Base-by-base conservation (phyloP, 345 rosid species). In the Moricandia moricandioides region DNA sequence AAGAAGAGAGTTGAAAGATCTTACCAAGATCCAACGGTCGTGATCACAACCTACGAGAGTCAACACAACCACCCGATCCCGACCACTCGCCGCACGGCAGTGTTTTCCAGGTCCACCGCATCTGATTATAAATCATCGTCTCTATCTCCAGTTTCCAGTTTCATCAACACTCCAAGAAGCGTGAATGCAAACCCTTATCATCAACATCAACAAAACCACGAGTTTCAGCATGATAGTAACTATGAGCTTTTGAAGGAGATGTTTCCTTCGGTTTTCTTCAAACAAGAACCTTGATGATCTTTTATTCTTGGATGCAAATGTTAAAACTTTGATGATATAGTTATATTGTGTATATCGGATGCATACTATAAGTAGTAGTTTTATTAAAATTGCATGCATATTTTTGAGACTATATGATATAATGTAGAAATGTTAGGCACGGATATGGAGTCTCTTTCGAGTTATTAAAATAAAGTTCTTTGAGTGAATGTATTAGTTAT, bases 1-100 rank as follows among this genome's bases (percentile, higher is more conserved):
- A 93, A 93, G 91, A 91, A 93, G 69, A 74, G 97, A 7, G 94
- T 93, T 7, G 98, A 93, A 59, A 85, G 97, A 40, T 91, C 98
- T n/a, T 89, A 81, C 80, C 85, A 91, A 70, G 97, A 93, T 69
- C 97, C 96, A 39, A 77, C 98, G 18, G 79, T 80, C 13, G 96
- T 93, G 64, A 86, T 91, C 73, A 93, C 98, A 39, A 93, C 97
- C 1, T 93, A 91, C 17, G 97, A 93, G 77, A 94, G 98, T 13
- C 91, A 88, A 64, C 98, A 93, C 77, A 89, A 87, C 83, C 98
- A 93, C 65, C 96, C 84, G 0, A 71, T 81, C 29, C 98, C 98
- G 0, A 77, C 92, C 0, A 86, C 81, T 0, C 89, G 86, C 82
- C 4, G 84, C 80, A 7, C 86, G 0, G 83, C 76, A 29, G 76